phyloP scores from a whole-genome alignment of 768 basidiomycete genomes.

The Xerocomellus amylosporus region DNA sequence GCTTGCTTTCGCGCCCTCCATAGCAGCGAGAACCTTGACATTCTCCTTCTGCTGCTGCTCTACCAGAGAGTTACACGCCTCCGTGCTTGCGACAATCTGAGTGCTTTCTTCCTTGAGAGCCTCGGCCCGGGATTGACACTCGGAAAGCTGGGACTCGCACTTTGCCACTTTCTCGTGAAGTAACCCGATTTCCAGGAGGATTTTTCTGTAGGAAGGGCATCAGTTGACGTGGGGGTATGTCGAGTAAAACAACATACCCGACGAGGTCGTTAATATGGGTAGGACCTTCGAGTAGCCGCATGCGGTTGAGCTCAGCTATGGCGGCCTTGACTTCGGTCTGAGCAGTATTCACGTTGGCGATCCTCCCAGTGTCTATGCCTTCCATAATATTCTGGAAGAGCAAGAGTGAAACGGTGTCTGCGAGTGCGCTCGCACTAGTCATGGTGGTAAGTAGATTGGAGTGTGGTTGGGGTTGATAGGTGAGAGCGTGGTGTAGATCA shows the following conservation, averaged over 20 bases:
- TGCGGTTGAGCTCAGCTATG: constrained; percentile 6
- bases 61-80: constrained; percentile 1
- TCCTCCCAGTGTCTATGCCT: constrained; percentile 10
- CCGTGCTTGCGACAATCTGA: background rate
- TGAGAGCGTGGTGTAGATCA: background rate
- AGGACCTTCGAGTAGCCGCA: background rate
- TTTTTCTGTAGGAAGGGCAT: constrained; percentile 3
- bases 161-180: constrained; percentile 2
- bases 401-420: constrained; percentile 1
- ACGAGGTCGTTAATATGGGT: background rate
- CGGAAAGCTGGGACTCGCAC: constrained; percentile 13
- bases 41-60: constrained; percentile 10
- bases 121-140: background rate
- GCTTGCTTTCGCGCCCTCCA: background rate
- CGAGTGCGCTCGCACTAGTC: background rate
- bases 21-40: background rate
- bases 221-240: background rate
- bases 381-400: constrained; percentile 12
- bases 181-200: constrained; percentile 8
- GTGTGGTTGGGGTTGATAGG: background rate
- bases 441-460: constrained; percentile 6
- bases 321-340: constrained; percentile 12
- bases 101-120: constrained; percentile 8
- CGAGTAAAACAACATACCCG: background rate
- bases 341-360: constrained; percentile 1